These are phyloP conservation scores for Raffaelea deltoideospora DNA, from an alignment of 2,329 filamentous ascomycete genomes.

Conservation along the genomic window DNA sequence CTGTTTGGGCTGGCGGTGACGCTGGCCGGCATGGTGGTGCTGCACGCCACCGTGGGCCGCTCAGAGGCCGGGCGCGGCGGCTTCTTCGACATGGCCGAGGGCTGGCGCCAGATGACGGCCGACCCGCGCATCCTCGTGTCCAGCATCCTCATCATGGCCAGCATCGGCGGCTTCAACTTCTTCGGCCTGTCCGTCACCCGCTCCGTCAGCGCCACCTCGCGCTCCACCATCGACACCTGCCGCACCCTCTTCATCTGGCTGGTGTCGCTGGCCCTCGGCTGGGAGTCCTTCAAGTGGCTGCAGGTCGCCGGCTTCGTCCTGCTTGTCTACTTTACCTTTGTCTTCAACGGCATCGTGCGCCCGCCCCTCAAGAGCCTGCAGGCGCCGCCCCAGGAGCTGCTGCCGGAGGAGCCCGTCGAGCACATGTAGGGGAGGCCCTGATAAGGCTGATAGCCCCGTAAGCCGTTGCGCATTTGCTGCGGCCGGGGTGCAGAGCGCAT, in stretches of 20 bases:
- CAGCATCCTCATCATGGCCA: conserved; percentile 88
- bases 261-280: conserved; percentile 79
- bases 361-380: conserved; percentile 61
- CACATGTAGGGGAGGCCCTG: conserved; percentile 30
- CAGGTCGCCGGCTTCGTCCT: conserved; percentile 80
- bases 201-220: conserved; percentile 76
- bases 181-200: conserved; percentile 91
- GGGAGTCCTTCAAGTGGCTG: conserved; percentile 96
- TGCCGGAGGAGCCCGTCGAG: conserved; percentile 76
- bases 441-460: too few relatives aligned
- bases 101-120: conserved; percentile 63
- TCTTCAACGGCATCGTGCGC: conserved; percentile 88
- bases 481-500: too few relatives aligned
- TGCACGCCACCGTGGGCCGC: conserved; percentile 63
- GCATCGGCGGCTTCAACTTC: conserved; percentile 98
- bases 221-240: conserved; percentile 95
- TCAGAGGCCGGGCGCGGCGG: conserved; percentile 62
- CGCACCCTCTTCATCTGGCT: conserved; percentile 97
- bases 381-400: conserved; percentile 43
- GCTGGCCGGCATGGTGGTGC: conserved; percentile 58
- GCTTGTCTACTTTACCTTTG: conserved; percentile 88
- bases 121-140: conserved; percentile 58
- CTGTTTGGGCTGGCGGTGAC: conserved; percentile 79
- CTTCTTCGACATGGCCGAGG: conserved; percentile 82
- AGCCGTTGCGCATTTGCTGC: too few relatives aligned